Conservation (phyloP, 306 rosid species). For the Rosa rugosa region DNA sequence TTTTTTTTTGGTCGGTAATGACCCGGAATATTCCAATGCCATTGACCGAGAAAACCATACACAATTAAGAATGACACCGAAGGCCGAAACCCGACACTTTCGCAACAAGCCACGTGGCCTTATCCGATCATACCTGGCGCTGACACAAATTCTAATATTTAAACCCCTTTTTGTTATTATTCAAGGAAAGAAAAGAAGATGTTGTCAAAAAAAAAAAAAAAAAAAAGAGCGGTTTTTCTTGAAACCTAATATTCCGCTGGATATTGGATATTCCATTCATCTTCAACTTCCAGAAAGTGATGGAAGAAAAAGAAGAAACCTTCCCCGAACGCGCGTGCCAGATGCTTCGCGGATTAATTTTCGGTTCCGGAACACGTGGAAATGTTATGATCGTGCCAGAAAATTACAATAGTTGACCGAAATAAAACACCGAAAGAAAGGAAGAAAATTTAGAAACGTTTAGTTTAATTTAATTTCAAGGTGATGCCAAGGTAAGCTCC, state of each 20-base stretch:
- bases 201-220: no score
- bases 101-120: slow-evolving; percentile 8
- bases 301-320: background rate
- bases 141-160: slow-evolving; percentile 1
- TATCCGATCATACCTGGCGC: slow-evolving; percentile 6
- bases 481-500: background rate
- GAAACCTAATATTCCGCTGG: slow-evolving; percentile 1
- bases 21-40: background rate
- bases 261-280: background rate
- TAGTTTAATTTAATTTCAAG: background rate
- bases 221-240: background rate
- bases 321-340: background rate
- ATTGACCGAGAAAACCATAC: background rate
- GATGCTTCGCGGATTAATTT: background rate
- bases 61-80: background rate
- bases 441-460: background rate
- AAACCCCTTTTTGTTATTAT: background rate
- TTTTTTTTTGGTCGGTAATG: no score
- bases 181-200: background rate
- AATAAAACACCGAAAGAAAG: background rate
- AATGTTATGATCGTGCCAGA: background rate
- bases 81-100: background rate
- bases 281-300: slow-evolving; percentile 2
- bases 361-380: background rate
- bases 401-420: background rate